Percentiles rank a stretch among this genome's conserved stretches.
phyloP scores from a whole-genome alignment of 1,284 basidiomycete genomes.

The Cutaneotrichosporon cyanovorans region DNA sequence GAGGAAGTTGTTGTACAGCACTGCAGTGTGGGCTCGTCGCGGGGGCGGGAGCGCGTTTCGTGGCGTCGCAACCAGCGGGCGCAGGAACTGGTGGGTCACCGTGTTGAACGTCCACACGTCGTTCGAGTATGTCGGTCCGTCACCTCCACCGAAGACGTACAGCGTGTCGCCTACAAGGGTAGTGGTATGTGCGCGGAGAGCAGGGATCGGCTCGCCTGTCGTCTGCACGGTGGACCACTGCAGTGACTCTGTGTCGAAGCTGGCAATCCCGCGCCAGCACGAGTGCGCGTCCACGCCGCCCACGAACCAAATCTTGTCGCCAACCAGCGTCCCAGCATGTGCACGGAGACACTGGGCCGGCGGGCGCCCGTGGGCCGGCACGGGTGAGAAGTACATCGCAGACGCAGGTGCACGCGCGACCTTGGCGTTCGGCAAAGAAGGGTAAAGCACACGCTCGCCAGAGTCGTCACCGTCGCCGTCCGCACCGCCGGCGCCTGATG shows the following conservation, averaged over 20 bases:
- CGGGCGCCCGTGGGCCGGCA: constrained; percentile 67
- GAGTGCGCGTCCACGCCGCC: constrained; percentile 74
- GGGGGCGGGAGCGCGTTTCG: constrained; percentile 52
- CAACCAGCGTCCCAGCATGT: constrained; percentile 75
- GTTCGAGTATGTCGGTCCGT: constrained; percentile 56
- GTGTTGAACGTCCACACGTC: constrained; percentile 78
- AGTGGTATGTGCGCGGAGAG: constrained; percentile 78
- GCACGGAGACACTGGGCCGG: constrained; percentile 71
- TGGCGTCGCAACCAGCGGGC: constrained; percentile 34
- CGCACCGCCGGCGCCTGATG: background rate
- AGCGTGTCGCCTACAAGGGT: constrained; percentile 71
- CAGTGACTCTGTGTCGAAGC: constrained; percentile 84
- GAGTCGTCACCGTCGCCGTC: constrained; percentile 1
- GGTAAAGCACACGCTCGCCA: constrained; percentile 9
- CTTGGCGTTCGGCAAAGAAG: constrained; percentile 20
- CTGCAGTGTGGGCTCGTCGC: constrained; percentile 78
- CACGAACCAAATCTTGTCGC: constrained; percentile 74
- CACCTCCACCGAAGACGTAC: constrained; percentile 77
- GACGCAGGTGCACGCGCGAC: constrained; percentile 27
- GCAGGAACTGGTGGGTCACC: constrained; percentile 58
- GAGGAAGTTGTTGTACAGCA: constrained; percentile 63
- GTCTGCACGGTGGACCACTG: constrained; percentile 75
- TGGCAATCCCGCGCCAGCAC: constrained; percentile 69
- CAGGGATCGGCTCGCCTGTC: constrained; percentile 65
- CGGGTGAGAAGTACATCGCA: constrained; percentile 78